These are phyloP conservation scores for Colletotrichum noveboracense DNA, from an alignment of 2,329 filamentous ascomycete genomes.

Conservation along the genomic window DNA sequence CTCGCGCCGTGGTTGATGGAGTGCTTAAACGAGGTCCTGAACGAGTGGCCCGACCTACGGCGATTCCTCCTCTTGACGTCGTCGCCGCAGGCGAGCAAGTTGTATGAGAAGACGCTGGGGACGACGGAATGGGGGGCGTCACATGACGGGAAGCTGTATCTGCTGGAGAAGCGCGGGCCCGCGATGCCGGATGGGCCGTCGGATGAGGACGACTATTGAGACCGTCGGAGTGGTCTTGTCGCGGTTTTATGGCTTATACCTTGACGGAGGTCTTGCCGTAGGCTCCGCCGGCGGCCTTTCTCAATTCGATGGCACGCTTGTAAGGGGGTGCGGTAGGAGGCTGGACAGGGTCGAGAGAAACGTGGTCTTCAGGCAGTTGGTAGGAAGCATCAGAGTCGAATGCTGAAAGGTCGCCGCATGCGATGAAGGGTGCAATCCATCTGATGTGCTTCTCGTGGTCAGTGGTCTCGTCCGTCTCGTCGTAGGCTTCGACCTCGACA, in stretches of 20 bases:
- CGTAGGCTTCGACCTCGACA: constrained; percentile 31
- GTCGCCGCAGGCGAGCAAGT: constrained; percentile 32
- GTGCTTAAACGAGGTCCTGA: constrained; percentile 61
- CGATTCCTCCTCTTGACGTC: constrained; percentile 61
- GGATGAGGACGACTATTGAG: neutral
- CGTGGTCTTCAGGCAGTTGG: constrained; percentile 81
- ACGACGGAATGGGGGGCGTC: constrained; percentile 49
- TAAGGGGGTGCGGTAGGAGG: constrained; percentile 96
- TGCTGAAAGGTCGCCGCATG: constrained; percentile 93
- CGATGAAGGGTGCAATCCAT: constrained; percentile 95
- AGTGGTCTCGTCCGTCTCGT: constrained; percentile 29
- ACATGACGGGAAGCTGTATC: constrained; percentile 40
- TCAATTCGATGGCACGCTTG: constrained; percentile 85
- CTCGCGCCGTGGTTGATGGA: constrained; percentile 70
- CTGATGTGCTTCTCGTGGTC: constrained; percentile 48
- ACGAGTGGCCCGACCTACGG: constrained; percentile 64
- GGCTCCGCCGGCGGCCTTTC: constrained; percentile 76
- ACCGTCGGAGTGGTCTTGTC: neutral
- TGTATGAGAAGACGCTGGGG: constrained; percentile 55
- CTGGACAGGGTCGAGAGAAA: constrained; percentile 90
- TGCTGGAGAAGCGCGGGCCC: constrained; percentile 47
- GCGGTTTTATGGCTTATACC: constrained; percentile 23
- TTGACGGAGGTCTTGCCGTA: constrained; percentile 70
- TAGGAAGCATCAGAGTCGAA: constrained; percentile 98
- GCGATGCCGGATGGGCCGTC: neutral